Percentiles rank a stretch among this genome's conserved stretches.
Evolutionary conservation across 306 rosid species (phyloP).

Genomic region (Fagus sylvatica): DNA sequence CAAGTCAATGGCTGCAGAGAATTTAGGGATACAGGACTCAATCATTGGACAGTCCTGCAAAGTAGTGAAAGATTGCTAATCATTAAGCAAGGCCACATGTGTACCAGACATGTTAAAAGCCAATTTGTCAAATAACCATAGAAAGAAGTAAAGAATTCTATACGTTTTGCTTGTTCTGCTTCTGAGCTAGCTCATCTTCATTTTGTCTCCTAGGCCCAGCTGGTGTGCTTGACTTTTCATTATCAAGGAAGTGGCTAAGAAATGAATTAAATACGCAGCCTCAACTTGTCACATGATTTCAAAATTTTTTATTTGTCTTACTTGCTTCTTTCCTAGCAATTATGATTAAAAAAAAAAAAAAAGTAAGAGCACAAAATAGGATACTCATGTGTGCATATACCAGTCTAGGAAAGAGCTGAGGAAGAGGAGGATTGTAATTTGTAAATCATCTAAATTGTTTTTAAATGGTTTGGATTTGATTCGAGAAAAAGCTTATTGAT

Average conservation of each 20-base stretch:
- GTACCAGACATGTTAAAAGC: not conserved
- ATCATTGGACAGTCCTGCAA: not conserved
- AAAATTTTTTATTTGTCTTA: not conserved
- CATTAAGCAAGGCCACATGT: not conserved
- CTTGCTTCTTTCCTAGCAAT: not conserved
- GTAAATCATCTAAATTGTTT: too few relatives aligned
- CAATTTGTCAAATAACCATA: not conserved
- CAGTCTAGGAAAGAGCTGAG: too few relatives aligned
- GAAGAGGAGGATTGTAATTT: too few relatives aligned
- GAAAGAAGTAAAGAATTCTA: too few relatives aligned
- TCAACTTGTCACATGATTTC: not conserved
- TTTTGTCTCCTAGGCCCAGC: not conserved
- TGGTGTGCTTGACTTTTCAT: not conserved
- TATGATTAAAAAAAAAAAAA: too few relatives aligned
- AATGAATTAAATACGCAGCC: not conserved
- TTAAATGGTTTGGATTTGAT: too few relatives aligned
- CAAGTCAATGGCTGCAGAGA: not conserved
- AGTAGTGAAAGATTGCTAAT: not conserved
- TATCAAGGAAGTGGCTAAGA: not conserved
- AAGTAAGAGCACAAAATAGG: too few relatives aligned
- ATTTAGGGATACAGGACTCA: not conserved
- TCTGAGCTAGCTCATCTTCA: not conserved
- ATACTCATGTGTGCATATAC: too few relatives aligned
- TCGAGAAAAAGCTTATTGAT: too few relatives aligned
- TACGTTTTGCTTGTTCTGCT: not conserved